Base-by-base conservation (phyloP, 345 rosid genomes). In the Firmiana major region DNA sequence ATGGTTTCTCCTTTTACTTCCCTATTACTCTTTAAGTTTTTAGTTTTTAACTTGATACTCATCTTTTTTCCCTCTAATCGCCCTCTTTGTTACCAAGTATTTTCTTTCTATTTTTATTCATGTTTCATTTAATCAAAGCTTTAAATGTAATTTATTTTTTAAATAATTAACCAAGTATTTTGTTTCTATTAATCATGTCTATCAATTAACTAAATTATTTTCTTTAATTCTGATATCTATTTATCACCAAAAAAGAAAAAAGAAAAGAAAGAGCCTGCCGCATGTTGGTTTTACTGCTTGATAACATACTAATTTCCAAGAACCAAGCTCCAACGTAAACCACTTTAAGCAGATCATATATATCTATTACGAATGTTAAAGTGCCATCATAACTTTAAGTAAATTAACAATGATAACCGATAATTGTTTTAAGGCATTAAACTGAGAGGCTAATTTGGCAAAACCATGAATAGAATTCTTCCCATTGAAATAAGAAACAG, bases 281-380 rank as follows among this genome's bases (percentile, higher is more conserved):
- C 34, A 31, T 31, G 34, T 31, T 31, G 34, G 34, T 31, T 31
- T 68, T 46, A 45, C 4, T 54, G 10, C 38, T 13, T 46, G 73
- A 45, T 45, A 68, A 45, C 73, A 68, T 68, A 21, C 17, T 13
- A 45, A 67, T 67, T 67, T 68, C 48, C 55, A 68, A 68, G 55
- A 45, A 36, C n/a, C 12, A 46, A 1, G 74, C 5, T 34, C 6
- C 45, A 60, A 48, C 15, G 5, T 26, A 70, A 71, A 19, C 63
- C 9, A 71, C 28, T n/a, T 19, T 34, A 51, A 53, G 46, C 75
- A 53, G 60, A 71, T 71, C 6, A 34, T 17, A 53, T 28, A 53
- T 7, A 34, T 36, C 9, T 13, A 6, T 71, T 6, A 9, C 12
- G 3, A 3, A 36, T 28, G 40, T 28, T 43, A 26, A 8, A 48